Evolutionary conservation across 495 filamentous ascomycete species (phyloP).

Genomic region (Aspergillus baeticus): DNA sequence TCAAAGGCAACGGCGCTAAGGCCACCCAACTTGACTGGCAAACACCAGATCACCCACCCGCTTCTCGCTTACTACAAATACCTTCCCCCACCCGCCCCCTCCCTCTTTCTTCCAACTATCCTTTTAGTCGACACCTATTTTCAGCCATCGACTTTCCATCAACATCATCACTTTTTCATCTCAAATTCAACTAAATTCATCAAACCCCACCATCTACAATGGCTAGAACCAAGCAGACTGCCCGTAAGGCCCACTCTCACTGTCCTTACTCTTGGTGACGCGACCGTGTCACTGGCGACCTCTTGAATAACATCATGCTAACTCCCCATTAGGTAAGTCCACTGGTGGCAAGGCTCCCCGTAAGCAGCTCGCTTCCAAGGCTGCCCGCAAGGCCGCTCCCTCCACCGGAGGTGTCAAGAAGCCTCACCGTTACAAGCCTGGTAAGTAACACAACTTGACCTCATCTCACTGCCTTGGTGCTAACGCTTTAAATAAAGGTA

Average conservation of each 20-base stretch:
- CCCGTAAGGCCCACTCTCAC: conserved; percentile 65
- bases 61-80: conserved; percentile 48
- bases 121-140: conserved; percentile 21
- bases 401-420: conserved; percentile 97
- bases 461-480: conserved; percentile 9
- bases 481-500: conserved; percentile 57
- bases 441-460: conserved; percentile 47
- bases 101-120: conserved; percentile 50
- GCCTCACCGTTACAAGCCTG: conserved; percentile 99
- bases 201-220: conserved; percentile 59
- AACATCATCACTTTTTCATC: conserved; percentile 50
- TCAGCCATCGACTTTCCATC: conserved; percentile 39
- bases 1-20: conserved; percentile 29
- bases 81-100: conserved; percentile 48
- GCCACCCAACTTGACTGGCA: conserved; percentile 23
- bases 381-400: conserved; percentile 73
- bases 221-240: conserved; percentile 99
- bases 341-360: conserved; percentile 99
- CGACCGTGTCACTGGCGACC: conserved; percentile 24
- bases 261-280: conserved; percentile 19
- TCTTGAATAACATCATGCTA: conserved; percentile 33
- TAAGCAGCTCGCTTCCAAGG: conserved; percentile 94
- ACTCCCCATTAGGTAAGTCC: conserved; percentile 68
- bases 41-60: conserved; percentile 42
- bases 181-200: conserved; percentile 46